Evolutionary conservation across 305 asterid species (phyloP), one percentile per base, ranked within the genome.

Genomic region (Salvia sclarea): DNA sequence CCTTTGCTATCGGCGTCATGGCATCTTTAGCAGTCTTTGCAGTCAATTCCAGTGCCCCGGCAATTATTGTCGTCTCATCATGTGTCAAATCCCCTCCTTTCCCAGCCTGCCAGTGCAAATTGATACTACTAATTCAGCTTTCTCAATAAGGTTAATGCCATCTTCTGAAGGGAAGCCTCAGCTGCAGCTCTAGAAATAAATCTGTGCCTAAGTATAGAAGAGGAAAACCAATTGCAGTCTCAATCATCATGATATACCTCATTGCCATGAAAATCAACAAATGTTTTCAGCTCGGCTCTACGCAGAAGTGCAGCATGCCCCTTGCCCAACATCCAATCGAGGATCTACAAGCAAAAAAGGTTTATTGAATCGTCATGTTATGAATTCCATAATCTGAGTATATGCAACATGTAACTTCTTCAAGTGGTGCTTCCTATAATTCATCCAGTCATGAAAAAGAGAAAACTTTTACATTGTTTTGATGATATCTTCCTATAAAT

Each of bases 81-180:
- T 91, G 99, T 5, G 99, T 94, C 83, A 94, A 82, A 78, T 94
- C 99, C 62, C 99, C 99, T 66, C 99, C 99, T 79, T 89, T 94
- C 68, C 99, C 99, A 30, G 99, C 99, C 99, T 94, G 74, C 57
- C 52, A 60, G 40, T 63, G 66, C 12, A 67, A 43, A 69, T 69
- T 38, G 40, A 61, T 54, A 68, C 12, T 8, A 9, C 18, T 61
- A 72, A 14, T 38, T 75, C 65, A 72, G 43, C 61, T 58, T 11
- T 64, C 44, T 21, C 18, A 65, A 41, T 18, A 72, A 44, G n/a
- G 21, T 14, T 33, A 22, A 33, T 10, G 20, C 40, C 54, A 24
- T 47, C 41, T 16, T 66, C 62, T 60, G 28, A n/a, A 14, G 5
- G 56, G 33, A 69, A 33, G 8, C 55, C 55, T 48, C 17, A 2